These are phyloP conservation scores for Hypoxylon sp. DNA, from an alignment of 2,329 filamentous ascomycete species.

Conservation along the genomic window DNA sequence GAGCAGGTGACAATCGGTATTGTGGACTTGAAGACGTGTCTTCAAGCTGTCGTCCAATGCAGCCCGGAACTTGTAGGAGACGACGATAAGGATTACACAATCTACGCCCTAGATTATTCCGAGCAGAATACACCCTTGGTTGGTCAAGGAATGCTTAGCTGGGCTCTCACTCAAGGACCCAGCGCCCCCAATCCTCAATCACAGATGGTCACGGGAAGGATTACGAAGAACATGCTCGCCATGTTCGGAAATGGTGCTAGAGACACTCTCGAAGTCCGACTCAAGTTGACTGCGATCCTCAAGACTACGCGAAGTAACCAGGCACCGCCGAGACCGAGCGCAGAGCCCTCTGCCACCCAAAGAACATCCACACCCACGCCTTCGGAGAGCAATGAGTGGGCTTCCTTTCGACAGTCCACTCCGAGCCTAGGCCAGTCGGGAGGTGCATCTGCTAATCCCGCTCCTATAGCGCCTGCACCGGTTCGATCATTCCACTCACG, in stretches of 20 bases:
- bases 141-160: slow-evolving; percentile 93
- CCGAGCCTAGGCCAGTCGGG: slow-evolving; percentile 57
- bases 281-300: slow-evolving; percentile 82
- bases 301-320: slow-evolving; percentile 53
- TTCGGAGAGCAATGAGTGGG: slow-evolving; percentile 78
- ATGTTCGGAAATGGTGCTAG: slow-evolving; percentile 83
- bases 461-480: slow-evolving; percentile 46
- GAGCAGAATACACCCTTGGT: slow-evolving; percentile 93
- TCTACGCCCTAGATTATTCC: slow-evolving; percentile 96
- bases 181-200: slow-evolving; percentile 53
- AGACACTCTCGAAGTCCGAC: slow-evolving; percentile 91
- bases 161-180: slow-evolving; percentile 66
- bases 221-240: slow-evolving; percentile 84
- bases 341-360: slow-evolving; percentile 27
- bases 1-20: slow-evolving; percentile 84
- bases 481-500: slow-evolving; percentile 36
- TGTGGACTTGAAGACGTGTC: slow-evolving; percentile 84
- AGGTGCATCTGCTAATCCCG: slow-evolving; percentile 42
- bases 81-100: slow-evolving; percentile 84
- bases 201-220: slow-evolving; percentile 85
- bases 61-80: slow-evolving; percentile 86
- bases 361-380: slow-evolving; percentile 52
- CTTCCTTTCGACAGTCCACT: slow-evolving; percentile 76
- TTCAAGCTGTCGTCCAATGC: slow-evolving; percentile 77
- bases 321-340: slow-evolving; percentile 32